A percentile compares a stretch with the other conserved stretches of the same genome.
These are phyloP conservation scores for Alnus rubra DNA, from an alignment of 306 rosid species.

Conservation along the genomic window DNA sequence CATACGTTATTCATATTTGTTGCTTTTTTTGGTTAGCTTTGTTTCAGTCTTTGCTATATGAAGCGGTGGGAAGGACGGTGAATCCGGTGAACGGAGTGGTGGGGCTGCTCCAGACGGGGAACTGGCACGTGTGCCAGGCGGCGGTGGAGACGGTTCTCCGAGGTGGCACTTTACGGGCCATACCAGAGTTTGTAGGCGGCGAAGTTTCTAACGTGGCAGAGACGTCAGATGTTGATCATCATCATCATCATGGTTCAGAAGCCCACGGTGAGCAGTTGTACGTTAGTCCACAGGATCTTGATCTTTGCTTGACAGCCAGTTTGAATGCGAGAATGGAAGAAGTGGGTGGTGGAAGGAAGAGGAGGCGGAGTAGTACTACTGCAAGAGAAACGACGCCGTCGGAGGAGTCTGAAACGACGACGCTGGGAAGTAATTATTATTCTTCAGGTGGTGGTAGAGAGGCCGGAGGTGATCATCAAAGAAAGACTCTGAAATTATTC, in stretches of 20 bases:
- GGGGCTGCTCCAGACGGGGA: conserved; percentile 69
- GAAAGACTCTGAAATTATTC: conserved; percentile 49
- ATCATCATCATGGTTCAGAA: not conserved
- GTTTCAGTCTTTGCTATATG: conserved; percentile 79
- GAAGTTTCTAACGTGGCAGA: not conserved
- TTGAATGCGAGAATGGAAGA: not conserved
- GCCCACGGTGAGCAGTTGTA: not conserved
- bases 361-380: not conserved
- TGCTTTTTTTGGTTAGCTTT: conserved; percentile 42
- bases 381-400: conserved; percentile 16
- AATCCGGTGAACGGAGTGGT: conserved; percentile 85
- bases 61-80: conserved; percentile 80
- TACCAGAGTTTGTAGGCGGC: conserved; percentile 24
- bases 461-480: conserved; percentile 7
- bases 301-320: conserved; percentile 26
- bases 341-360: conserved; percentile 7
- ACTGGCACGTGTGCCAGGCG: conserved; percentile 76
- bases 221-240: no score
- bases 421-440: conserved; percentile 35
- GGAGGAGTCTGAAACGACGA: conserved; percentile 34
- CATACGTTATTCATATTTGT: no score
- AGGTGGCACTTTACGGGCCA: conserved; percentile 51
- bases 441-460: conserved; percentile 16
- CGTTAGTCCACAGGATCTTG: conserved; percentile 24
- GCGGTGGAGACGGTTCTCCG: conserved; percentile 63